Conservation (phyloP, 2,329 filamentous ascomycete genomes). For the Pseudogymnoascus sp. region DNA sequence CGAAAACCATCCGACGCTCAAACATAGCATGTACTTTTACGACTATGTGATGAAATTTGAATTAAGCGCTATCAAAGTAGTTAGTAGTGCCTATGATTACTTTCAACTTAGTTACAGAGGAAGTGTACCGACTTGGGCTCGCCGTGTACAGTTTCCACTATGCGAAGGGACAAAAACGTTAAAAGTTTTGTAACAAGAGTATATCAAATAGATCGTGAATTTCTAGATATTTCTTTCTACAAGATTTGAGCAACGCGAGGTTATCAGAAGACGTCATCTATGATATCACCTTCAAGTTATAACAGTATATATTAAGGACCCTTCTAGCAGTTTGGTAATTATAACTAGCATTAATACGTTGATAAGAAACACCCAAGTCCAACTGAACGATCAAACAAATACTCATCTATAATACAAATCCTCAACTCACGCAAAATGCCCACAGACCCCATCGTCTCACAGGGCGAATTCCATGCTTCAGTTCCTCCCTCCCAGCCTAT, state of each 20-base stretch:
- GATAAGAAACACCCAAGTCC: background rate
- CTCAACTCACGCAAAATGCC: background rate
- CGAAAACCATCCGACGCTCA: too few relatives aligned
- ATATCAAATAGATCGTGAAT: background rate
- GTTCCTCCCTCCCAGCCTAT: slow-evolving; percentile 46
- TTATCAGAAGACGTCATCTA: background rate
- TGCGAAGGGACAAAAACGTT: background rate
- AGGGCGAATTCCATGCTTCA: slow-evolving; percentile 49
- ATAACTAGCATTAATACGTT: background rate
- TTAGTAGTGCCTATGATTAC: background rate
- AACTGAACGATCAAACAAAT: background rate
- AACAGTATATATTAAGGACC: background rate
- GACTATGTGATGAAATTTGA: background rate
- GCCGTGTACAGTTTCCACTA: background rate
- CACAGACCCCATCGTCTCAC: slow-evolving; percentile 44
- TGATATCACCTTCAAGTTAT: background rate
- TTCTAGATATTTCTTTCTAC: background rate
- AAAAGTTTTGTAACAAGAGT: background rate
- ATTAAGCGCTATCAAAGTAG: background rate
- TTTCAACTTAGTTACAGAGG: background rate
- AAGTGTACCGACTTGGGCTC: background rate
- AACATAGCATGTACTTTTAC: background rate
- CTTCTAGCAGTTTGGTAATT: background rate
- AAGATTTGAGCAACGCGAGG: background rate
- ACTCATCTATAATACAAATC: background rate